Conservation (phyloP, 169 alveolate genomes). For the Cystoisospora suis region DNA sequence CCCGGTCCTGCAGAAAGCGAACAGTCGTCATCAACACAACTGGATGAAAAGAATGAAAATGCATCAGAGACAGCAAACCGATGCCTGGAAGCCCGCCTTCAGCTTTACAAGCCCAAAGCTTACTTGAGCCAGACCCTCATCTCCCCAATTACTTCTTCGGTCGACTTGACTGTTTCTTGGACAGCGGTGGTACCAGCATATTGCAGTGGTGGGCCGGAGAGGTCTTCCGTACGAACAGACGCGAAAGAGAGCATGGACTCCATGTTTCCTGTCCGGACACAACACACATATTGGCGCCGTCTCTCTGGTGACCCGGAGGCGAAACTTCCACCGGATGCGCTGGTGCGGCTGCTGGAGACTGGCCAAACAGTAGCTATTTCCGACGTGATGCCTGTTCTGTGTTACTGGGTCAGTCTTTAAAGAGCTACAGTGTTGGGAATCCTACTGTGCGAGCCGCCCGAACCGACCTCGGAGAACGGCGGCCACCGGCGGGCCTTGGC, state of each 20-base stretch:
- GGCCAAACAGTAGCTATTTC: not conserved
- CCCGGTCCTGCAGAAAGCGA: constrained; percentile 67
- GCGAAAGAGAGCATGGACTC: not conserved
- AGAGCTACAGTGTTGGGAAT: too few species aligned
- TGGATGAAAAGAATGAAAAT: not conserved
- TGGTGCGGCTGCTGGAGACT: not conserved
- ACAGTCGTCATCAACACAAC: not conserved
- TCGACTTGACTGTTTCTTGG: constrained; percentile 34
- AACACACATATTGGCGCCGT: not conserved
- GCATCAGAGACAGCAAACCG: not conserved
- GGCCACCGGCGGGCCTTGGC: too few species aligned
- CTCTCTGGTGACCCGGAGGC: not conserved
- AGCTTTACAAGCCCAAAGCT: not conserved
- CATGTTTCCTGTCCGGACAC: not conserved
- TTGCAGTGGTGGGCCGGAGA: not conserved
- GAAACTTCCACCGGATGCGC: not conserved
- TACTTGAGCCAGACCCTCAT: constrained; percentile 63
- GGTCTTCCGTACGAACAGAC: not conserved
- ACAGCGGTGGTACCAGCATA: constrained; percentile 43
- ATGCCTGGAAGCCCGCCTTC: not conserved
- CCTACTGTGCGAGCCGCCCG: too few species aligned
- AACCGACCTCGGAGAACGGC: too few species aligned
- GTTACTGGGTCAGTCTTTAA: not conserved
- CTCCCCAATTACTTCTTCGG: constrained; percentile 59
- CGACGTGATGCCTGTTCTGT: not conserved